Conservation (phyloP, 305 asterid species). For the Fraxinus velutina region DNA sequence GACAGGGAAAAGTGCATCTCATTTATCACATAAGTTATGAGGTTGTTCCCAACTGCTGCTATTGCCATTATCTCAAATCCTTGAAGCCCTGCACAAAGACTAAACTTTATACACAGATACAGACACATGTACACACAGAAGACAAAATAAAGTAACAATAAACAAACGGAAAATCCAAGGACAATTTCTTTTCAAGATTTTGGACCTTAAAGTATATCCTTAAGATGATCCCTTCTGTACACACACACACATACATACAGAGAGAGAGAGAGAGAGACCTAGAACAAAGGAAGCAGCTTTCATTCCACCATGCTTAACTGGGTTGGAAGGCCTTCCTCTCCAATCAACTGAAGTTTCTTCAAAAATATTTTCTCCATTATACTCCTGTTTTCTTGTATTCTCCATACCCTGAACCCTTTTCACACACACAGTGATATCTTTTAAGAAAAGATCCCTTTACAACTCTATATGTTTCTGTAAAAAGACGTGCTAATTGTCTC, state of each 20-base stretch:
- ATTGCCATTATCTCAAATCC: slow-evolving; percentile 93
- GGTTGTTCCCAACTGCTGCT: slow-evolving; percentile 91
- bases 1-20: slow-evolving; percentile 92
- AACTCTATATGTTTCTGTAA: not conserved
- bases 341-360: slow-evolving; percentile 56
- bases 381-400: not conserved
- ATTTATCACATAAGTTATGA: slow-evolving; percentile 73
- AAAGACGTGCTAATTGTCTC: not conserved
- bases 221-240: not conserved
- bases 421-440: not conserved
- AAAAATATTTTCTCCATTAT: slow-evolving; percentile 21
- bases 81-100: slow-evolving; percentile 59
- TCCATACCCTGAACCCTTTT: slow-evolving; percentile 24
- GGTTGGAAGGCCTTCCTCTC: slow-evolving; percentile 69
- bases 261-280: slow-evolving; percentile 30
- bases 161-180: not conserved
- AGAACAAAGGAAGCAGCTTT: slow-evolving; percentile 78
- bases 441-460: not conserved
- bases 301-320: slow-evolving; percentile 84
- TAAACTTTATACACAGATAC: not conserved
- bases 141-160: not conserved
- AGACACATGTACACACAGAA: not conserved
- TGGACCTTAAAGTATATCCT: not conserved
- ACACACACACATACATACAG: not conserved
- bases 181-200: not conserved